Evolutionary conservation across 495 filamentous ascomycete genomes (phyloP).

Genomic region (Tetracladium marchalianum): DNA sequence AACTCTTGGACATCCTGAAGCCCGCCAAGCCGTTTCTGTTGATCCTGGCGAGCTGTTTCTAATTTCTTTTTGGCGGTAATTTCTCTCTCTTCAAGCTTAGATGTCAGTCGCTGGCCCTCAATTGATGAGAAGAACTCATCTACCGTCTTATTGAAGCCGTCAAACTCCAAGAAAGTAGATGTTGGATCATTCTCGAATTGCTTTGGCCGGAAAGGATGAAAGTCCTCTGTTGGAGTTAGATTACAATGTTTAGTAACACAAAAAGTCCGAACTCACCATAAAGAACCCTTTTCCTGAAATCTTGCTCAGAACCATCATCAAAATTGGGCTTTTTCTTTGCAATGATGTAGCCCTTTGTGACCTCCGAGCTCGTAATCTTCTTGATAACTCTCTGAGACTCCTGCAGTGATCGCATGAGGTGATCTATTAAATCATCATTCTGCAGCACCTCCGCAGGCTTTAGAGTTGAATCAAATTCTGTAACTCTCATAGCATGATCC

Average conservation of each 20-base stretch:
- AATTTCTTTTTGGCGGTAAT: constrained; percentile 72
- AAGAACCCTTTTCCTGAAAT: constrained; percentile 40
- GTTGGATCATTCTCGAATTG: constrained; percentile 65
- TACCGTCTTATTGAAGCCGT: constrained; percentile 83
- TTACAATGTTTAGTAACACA: no score
- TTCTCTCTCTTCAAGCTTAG: constrained; percentile 69
- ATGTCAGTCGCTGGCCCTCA: constrained; percentile 87
- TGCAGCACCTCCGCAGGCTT: constrained; percentile 59
- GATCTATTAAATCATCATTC: constrained; percentile 50
- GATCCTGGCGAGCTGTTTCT: constrained; percentile 69
- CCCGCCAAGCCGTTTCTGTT: constrained; percentile 71
- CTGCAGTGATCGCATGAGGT: constrained; percentile 52
- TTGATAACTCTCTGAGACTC: constrained; percentile 56
- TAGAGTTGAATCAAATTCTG: constrained; percentile 52
- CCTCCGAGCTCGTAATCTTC: constrained; percentile 45
- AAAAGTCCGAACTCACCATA: constrained; percentile 37
- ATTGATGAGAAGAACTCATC: constrained; percentile 96
- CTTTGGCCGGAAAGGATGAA: constrained; percentile 82
- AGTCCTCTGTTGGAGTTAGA: constrained; percentile 45
- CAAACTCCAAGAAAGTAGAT: constrained; percentile 59
- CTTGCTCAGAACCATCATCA: constrained; percentile 26
- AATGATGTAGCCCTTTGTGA: constrained; percentile 75
- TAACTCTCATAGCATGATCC: constrained; percentile 70
- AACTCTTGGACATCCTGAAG: constrained; percentile 69
- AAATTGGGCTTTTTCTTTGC: constrained; percentile 44